These are phyloP conservation scores for Lasiodiplodia theobromae DNA, from an alignment of 2,329 filamentous ascomycete species.

Conservation along the genomic window DNA sequence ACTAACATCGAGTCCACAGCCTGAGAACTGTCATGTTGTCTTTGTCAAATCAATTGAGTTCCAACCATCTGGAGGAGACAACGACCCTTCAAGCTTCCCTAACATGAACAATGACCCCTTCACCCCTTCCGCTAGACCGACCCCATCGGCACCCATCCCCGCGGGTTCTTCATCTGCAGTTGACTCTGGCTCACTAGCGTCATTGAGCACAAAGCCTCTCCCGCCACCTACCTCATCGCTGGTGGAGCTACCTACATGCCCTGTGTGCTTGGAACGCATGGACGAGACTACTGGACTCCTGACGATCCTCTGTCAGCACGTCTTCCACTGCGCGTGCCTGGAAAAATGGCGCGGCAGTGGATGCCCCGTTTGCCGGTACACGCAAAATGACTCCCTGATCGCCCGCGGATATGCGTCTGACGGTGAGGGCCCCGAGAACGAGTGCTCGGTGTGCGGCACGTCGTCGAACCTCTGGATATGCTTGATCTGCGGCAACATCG, in stretches of 20 bases:
- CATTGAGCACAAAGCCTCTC: constrained; percentile 66
- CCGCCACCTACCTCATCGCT: constrained; percentile 81
- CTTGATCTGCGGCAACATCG: constrained; percentile 89
- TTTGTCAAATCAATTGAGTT: constrained; percentile 94
- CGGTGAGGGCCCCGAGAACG: constrained; percentile 65
- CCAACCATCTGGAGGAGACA: constrained; percentile 63
- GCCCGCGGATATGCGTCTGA: constrained; percentile 43
- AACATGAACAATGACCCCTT: constrained; percentile 71
- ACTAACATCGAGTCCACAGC: constrained; percentile 55
- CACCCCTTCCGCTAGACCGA: constrained; percentile 61
- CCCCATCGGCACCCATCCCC: constrained; percentile 45
- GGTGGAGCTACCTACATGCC: constrained; percentile 91
- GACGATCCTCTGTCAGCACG: constrained; percentile 95
- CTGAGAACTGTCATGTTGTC: constrained; percentile 92
- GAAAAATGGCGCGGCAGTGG: constrained; percentile 95
- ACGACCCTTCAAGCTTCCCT: constrained; percentile 61
- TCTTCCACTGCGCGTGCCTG: constrained; percentile 95
- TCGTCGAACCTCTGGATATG: constrained; percentile 92
- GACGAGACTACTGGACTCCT: constrained; percentile 94
- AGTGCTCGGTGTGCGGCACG: constrained; percentile 83
- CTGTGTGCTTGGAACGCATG: constrained; percentile 97
- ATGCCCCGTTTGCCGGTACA: constrained; percentile 94
- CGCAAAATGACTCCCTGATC: constrained; percentile 64
- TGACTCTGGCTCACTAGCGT: constrained; percentile 45
- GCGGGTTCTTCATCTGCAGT: constrained; percentile 42